phyloP scores from a whole-genome alignment of 257 asterid species.

The Primulina tabacum region DNA sequence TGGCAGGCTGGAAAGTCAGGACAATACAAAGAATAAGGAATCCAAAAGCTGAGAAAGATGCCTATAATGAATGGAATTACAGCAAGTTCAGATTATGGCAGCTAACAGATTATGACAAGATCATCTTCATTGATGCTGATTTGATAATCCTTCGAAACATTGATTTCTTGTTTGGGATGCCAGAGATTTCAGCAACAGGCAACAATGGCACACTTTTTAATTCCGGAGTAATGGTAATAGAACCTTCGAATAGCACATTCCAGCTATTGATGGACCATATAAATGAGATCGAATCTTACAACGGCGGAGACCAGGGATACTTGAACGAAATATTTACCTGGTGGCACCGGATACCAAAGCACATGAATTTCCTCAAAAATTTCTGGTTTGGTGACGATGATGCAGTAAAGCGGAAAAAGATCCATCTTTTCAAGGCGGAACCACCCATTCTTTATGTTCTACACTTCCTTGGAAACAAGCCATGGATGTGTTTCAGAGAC shows the following conservation, averaged over 20 bases:
- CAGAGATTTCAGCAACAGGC: conserved; percentile 85
- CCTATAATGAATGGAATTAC: conserved; percentile 94
- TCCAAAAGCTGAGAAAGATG: conserved; percentile 73
- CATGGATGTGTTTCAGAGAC: conserved; percentile 86
- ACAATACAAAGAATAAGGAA: conserved; percentile 73
- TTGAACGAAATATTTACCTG: conserved; percentile 76
- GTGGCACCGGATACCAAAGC: conserved; percentile 95
- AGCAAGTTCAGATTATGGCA: conserved; percentile 94
- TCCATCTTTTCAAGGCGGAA: conserved; percentile 55
- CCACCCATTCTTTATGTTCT: conserved; percentile 79
- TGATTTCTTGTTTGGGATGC: conserved; percentile 71
- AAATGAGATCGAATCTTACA: conserved; percentile 76
- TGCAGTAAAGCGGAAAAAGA: conserved; percentile 49
- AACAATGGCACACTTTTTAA: conserved; percentile 87
- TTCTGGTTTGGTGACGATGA: conserved; percentile 90
- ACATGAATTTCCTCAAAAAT: conserved; percentile 75
- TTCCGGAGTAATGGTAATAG: conserved; percentile 89
- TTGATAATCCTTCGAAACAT: conserved; percentile 73
- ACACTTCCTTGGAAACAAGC: conserved; percentile 78
- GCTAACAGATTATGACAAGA: conserved; percentile 61
- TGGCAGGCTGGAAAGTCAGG: conserved; percentile 80
- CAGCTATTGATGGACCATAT: conserved; percentile 76
- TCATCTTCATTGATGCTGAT: conserved; percentile 81
- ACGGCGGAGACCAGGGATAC: conserved; percentile 94
- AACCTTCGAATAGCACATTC: conserved; percentile 87